These are phyloP conservation scores for Candida golubevii DNA, from an alignment of 805 yeast species.

Conservation along the genomic window DNA sequence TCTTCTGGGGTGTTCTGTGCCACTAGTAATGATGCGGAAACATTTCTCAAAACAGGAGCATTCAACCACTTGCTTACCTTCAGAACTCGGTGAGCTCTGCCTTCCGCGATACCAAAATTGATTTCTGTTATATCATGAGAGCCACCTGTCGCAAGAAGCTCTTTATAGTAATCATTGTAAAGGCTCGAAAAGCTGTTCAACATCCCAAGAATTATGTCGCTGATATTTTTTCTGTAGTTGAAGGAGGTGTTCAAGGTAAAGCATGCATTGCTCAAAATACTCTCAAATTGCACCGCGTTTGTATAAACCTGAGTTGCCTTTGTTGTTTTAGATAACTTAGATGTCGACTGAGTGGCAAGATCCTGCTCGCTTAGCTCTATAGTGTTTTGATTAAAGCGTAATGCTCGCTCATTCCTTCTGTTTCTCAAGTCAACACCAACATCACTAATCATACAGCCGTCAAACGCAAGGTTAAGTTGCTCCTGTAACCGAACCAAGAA, in stretches of 20 bases:
- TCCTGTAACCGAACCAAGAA: conserved; percentile 63
- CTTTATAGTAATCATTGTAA: conserved; percentile 33
- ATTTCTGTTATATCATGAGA: conserved; percentile 17
- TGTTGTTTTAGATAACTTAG: conserved; percentile 1
- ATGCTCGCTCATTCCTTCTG: background rate
- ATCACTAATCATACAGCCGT: conserved; percentile 26
- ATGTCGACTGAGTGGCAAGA: background rate
- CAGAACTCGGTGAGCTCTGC: conserved; percentile 21
- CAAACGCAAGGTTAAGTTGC: conserved; percentile 51
- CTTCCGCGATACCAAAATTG: conserved; percentile 8
- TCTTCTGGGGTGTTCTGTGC: conserved; percentile 1
- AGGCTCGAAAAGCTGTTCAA: conserved; percentile 30
- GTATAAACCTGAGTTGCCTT: conserved; percentile 24
- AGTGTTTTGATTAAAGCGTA: conserved; percentile 9
- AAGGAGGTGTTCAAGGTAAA: conserved; percentile 56
- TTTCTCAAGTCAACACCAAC: conserved; percentile 7
- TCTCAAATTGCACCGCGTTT: conserved; percentile 45
- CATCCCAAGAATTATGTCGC: conserved; percentile 39
- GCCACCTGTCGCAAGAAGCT: conserved; percentile 32
- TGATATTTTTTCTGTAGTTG: conserved; percentile 54
- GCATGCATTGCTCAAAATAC: conserved; percentile 46
- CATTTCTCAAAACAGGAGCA: conserved; percentile 26
- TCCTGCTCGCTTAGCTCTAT: conserved; percentile 6
- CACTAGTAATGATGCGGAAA: conserved; percentile 14
- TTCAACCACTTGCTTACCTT: conserved; percentile 32